Evolutionary conservation across 1,284 basidiomycete genomes (phyloP).

Genomic region (Marasmius fiardii): DNA sequence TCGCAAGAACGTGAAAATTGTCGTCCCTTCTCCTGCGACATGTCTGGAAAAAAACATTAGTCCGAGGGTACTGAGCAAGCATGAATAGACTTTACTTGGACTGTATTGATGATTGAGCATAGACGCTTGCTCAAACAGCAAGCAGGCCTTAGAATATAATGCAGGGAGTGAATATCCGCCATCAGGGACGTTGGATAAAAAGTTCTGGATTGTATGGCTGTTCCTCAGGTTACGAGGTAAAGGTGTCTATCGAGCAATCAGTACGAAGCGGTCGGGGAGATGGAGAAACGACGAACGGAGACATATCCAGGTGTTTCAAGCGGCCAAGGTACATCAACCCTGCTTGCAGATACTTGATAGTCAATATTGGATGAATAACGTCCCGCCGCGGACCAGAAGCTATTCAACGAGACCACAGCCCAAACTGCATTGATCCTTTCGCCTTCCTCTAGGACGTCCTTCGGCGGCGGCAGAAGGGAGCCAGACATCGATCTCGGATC

Average conservation of each 20-base stretch:
- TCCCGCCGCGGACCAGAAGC: constrained; percentile 11
- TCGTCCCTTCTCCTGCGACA: neutral
- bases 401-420: constrained; percentile 12
- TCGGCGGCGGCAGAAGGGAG: neutral
- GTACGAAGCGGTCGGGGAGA: neutral
- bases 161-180: constrained; percentile 9
- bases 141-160: constrained; percentile 10
- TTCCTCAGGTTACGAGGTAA: neutral
- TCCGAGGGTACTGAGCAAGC: neutral
- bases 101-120: constrained; percentile 1
- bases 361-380: constrained; percentile 5
- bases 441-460: constrained; percentile 7
- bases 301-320: constrained; percentile 5
- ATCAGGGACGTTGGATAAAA: constrained; percentile 8
- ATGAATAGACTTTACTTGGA: neutral
- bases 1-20: constrained; percentile 1
- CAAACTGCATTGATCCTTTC: constrained; percentile 14
- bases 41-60: neutral
- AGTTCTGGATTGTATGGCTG: constrained; percentile 11
- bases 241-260: neutral
- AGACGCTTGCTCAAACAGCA: constrained; percentile 10
- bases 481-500: neutral
- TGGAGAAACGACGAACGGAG: neutral
- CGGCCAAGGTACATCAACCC: constrained; percentile 15
- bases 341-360: constrained; percentile 2